A percentile compares a stretch with the other conserved stretches of the same genome.
Conservation (phyloP, 164 flowering plant genomes). For the Vitis riparia region DNA sequence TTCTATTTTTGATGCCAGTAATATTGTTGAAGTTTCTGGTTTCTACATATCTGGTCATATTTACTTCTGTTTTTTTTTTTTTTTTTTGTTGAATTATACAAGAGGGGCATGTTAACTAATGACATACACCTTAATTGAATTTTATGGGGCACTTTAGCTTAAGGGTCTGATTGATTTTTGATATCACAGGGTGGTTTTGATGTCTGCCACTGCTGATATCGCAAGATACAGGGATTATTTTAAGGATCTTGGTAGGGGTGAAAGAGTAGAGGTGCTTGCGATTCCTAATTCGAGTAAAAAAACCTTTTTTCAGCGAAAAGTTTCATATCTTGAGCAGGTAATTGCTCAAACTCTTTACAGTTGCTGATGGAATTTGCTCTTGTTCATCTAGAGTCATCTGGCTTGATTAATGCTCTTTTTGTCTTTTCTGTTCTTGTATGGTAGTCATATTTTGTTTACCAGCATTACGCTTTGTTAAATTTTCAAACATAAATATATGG, state of each 20-base stretch:
- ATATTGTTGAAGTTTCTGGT: background rate
- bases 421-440: background rate
- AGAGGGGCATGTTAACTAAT: background rate
- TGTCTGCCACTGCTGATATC: conserved; percentile 98
- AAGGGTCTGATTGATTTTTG: conserved; percentile 11
- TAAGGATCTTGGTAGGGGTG: conserved; percentile 83
- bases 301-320: conserved; percentile 58
- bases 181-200: conserved; percentile 78
- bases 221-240: conserved; percentile 84
- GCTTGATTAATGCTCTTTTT: conserved; percentile 1
- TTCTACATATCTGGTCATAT: background rate
- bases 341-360: background rate
- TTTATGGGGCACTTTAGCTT: background rate
- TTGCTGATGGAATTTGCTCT: background rate
- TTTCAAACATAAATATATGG: too few relatives aligned
- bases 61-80: background rate
- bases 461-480: too few relatives aligned
- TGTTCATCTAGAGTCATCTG: background rate
- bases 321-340: conserved; percentile 90
- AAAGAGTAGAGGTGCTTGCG: conserved; percentile 91
- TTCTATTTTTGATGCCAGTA: background rate
- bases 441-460: too few relatives aligned
- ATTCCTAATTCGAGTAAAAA: conserved; percentile 67
- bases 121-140: background rate
- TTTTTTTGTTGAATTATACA: background rate